Percentiles rank a stretch among this genome's conserved stretches.
Evolutionary conservation across 2,329 filamentous ascomycete genomes (phyloP).

Genomic region (Colletotrichum sp.): DNA sequence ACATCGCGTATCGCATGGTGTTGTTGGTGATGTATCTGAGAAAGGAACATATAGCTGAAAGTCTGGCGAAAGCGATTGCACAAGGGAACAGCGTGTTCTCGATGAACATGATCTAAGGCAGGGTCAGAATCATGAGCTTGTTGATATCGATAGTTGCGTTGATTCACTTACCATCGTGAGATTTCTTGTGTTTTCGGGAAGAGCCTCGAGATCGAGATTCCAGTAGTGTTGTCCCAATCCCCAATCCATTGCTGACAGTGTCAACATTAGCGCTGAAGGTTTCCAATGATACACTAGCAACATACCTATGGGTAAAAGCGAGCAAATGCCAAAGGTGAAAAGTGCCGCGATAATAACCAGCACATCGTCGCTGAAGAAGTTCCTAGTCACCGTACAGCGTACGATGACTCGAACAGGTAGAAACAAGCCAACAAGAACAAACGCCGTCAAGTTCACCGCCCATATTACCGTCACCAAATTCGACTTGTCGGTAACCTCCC

Average conservation of each 20-base stretch:
- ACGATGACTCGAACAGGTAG: conserved; percentile 9
- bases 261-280: background rate
- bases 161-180: background rate
- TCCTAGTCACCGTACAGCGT: conserved; percentile 8
- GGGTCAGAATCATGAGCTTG: no score
- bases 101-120: conserved; percentile 2
- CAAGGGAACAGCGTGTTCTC: conserved; percentile 7
- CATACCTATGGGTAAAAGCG: conserved; percentile 8
- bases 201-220: background rate
- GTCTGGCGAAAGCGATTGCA: conserved; percentile 1
- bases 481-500: background rate
- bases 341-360: conserved; percentile 14
- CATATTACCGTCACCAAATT: conserved; percentile 8
- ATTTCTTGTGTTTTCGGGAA: background rate
- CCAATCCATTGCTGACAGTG: background rate
- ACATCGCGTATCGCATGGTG: background rate
- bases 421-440: conserved; percentile 8
- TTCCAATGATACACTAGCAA: background rate
- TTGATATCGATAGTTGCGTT: no score
- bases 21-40: background rate
- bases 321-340: conserved; percentile 14
- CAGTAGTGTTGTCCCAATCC: conserved; percentile 14
- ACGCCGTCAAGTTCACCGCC: conserved; percentile 15
- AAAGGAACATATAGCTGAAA: conserved; percentile 5
- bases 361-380: conserved; percentile 19